A percentile compares a stretch with the other conserved stretches of the same genome.
These are phyloP conservation scores for Fonsecaea pedrosoi DNA, from an alignment of 2,329 filamentous ascomycete species.

Conservation along the genomic window DNA sequence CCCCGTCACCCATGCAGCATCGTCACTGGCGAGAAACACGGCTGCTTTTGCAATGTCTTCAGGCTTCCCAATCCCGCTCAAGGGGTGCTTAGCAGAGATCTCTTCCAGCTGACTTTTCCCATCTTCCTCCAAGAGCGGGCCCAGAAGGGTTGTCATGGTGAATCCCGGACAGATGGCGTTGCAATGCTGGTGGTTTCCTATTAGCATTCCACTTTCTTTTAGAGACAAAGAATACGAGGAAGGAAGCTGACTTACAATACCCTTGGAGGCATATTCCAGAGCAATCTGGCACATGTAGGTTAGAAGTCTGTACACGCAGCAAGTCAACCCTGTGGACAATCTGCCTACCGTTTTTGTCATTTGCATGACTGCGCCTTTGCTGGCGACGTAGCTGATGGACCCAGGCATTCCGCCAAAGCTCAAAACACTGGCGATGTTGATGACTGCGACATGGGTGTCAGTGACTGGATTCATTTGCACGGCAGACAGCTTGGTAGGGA, in stretches of 20 bases:
- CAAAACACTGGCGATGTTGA: constrained; percentile 46
- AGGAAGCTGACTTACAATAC: constrained; percentile 10
- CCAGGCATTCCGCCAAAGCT: constrained; percentile 41
- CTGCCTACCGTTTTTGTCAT: constrained; percentile 50
- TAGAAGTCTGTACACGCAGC: constrained; percentile 24
- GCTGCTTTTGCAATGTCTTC: constrained; percentile 50
- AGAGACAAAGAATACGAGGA: neutral
- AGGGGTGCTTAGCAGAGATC: constrained; percentile 28
- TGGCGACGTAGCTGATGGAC: constrained; percentile 34
- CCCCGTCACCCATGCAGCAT: constrained; percentile 55
- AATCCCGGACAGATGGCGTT: constrained; percentile 58
- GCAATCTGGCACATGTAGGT: constrained; percentile 50
- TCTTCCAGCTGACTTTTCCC: constrained; percentile 4
- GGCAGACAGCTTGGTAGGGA: neutral
- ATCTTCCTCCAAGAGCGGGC: constrained; percentile 16
- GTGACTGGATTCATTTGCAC: neutral
- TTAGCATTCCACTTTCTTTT: neutral
- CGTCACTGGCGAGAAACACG: constrained; percentile 55
- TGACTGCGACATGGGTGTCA: constrained; percentile 29
- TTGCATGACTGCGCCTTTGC: constrained; percentile 40
- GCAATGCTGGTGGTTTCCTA: constrained; percentile 8
- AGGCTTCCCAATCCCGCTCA: constrained; percentile 39
- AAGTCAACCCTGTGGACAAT: constrained; percentile 32
- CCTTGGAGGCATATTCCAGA: constrained; percentile 10
- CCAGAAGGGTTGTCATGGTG: constrained; percentile 41